Conservation (phyloP, 2,329 filamentous ascomycete genomes). For the Diaporthe caulivora region DNA sequence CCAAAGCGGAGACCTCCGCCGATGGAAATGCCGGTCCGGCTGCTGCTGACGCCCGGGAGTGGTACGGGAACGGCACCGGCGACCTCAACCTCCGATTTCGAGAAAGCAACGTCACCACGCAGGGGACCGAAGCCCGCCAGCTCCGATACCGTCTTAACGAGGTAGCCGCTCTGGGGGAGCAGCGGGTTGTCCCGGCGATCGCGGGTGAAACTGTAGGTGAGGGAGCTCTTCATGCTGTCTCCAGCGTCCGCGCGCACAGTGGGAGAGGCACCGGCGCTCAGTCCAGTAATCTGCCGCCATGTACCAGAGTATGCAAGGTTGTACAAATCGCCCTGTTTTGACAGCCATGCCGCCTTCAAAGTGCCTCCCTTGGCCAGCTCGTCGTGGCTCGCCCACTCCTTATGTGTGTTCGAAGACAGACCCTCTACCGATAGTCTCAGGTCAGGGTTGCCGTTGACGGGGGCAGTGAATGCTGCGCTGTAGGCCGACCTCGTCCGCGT, state of each 20-base stretch:
- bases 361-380: constrained; percentile 85
- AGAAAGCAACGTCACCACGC: constrained; percentile 91
- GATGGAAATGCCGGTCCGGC: constrained; percentile 82
- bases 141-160: constrained; percentile 82
- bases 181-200: constrained; percentile 88
- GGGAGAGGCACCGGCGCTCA: constrained; percentile 81
- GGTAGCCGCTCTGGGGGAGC: constrained; percentile 84
- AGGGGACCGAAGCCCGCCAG: constrained; percentile 89
- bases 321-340: constrained; percentile 74
- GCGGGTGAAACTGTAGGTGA: constrained; percentile 83
- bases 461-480: constrained; percentile 85
- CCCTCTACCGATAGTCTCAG: constrained; percentile 83
- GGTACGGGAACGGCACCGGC: constrained; percentile 81
- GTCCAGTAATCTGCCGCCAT: constrained; percentile 90
- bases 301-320: constrained; percentile 83
- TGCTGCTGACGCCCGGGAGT: constrained; percentile 72
- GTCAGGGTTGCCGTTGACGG: constrained; percentile 87
- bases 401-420: constrained; percentile 85
- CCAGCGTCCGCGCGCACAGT: constrained; percentile 88
- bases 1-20: constrained; percentile 86
- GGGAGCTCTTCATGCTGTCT: constrained; percentile 88
- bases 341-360: constrained; percentile 81
- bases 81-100: constrained; percentile 89
- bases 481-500: constrained; percentile 94
- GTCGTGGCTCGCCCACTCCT: constrained; percentile 94